Base-by-base conservation (phyloP, 176 grass and related monocot genomes). In the Paspalum notatum region DNA sequence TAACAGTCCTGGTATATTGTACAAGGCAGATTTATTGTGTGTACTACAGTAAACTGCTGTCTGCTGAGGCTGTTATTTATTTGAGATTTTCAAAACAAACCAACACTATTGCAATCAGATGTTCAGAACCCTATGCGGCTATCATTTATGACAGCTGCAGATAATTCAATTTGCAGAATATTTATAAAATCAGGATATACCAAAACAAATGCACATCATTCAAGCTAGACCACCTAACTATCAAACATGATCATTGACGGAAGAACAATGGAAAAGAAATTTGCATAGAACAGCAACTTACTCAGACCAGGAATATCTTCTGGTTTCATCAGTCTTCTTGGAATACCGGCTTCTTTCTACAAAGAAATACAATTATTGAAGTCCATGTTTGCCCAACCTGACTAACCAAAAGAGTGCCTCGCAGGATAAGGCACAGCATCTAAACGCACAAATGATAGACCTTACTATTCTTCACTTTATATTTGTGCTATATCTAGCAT, bases 341-440 rank as follows among this genome's bases (percentile, higher is more conserved):
- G 90, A 86, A 99, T 89, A 62, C 92, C 88, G 10, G 92, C 95
- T 64, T 99, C 96, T 88, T 99, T 99, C 96, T 99, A 82, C 71
- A 91, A 87, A 88, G 25, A 75, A 81, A 81, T n/a, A 40, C 18
- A 24, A n/a, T 40, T 73, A 3, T 58, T 62, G 46, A 67, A 85
- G 2, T 32, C 32, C 38, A 25, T 66, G 10, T 85, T 44, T 26
- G 40, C 53, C 16, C 2, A 1, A 74, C 17, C 25, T 14, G 18
- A 82, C 57, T 37, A 72, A 50, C 42, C 13, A 57, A 77, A n/a
- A 80, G 45, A 27, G n/a, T 25, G 13, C 15, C 9, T 55, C 82
- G 17, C 54, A 43, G 24, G 24, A 2, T 32, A 61, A 82, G 37
- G 43, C 24, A 67, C 41, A 68, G 27, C 17, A 82, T 38, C 12